Percentiles rank a stretch among this genome's conserved stretches.
Evolutionary conservation across 192 early-diverging fungal species (phyloP).

Genomic region (Coemansia asiatica): DNA sequence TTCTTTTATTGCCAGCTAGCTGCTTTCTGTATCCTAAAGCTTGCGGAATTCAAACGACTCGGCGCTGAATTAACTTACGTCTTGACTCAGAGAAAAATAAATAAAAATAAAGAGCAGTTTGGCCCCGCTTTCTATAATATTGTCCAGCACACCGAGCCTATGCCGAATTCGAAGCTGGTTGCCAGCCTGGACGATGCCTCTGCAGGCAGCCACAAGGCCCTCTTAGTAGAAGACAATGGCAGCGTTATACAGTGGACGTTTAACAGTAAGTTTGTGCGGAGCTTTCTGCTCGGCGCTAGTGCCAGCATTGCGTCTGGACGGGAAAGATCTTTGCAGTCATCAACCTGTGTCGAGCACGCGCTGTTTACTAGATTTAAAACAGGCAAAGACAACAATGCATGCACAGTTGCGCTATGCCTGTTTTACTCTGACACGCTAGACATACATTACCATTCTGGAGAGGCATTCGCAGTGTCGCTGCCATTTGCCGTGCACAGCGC

Average conservation of each 20-base stretch:
- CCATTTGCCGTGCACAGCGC: slow-evolving; percentile 40
- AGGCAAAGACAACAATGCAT: background rate
- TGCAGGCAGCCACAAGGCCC: slow-evolving; percentile 30
- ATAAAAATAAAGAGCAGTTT: too few species aligned
- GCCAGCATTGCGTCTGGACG: background rate
- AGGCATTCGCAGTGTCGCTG: slow-evolving; percentile 26
- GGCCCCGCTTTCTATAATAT: too few species aligned
- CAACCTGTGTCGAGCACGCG: slow-evolving; percentile 14
- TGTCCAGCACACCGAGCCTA: background rate
- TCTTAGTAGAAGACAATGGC: background rate
- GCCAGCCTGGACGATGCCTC: slow-evolving; percentile 29
- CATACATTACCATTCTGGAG: slow-evolving; percentile 41
- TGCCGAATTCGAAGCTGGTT: slow-evolving; percentile 7
- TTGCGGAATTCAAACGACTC: background rate
- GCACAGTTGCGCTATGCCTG: slow-evolving; percentile 38
- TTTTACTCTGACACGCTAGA: slow-evolving; percentile 33
- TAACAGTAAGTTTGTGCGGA: slow-evolving; percentile 32
- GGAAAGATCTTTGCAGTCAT: background rate
- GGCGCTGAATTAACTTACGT: background rate
- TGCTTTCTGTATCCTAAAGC: background rate
- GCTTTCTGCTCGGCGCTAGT: slow-evolving; percentile 16
- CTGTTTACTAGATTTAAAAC: slow-evolving; percentile 33
- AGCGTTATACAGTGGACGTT: slow-evolving; percentile 29
- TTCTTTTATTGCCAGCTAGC: background rate
- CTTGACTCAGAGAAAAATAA: background rate